A percentile compares a stretch with the other conserved stretches of the same genome.
Conservation (phyloP, 2,329 filamentous ascomycete genomes). For the Penicillium sp. region DNA sequence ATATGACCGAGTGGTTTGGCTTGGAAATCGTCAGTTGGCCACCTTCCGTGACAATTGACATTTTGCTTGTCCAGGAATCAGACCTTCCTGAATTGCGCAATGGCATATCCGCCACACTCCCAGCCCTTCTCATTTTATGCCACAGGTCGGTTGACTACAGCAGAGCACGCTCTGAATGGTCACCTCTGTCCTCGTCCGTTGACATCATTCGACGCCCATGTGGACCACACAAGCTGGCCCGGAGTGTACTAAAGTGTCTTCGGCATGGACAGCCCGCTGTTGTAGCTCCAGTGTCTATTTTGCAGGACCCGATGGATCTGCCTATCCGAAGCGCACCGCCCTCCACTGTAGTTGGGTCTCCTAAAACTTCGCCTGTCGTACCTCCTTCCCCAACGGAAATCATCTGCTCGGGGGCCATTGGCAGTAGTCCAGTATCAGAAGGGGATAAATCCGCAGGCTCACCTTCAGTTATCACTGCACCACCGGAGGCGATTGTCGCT, state of each 20-base stretch:
- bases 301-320: conserved; percentile 16
- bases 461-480: conserved; percentile 7
- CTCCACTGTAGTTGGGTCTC: not conserved
- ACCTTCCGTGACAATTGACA: conserved; percentile 28
- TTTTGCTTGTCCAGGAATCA: conserved; percentile 37
- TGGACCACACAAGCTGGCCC: conserved; percentile 44
- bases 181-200: conserved; percentile 32
- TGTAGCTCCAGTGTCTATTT: conserved; percentile 11
- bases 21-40: conserved; percentile 36
- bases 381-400: not conserved
- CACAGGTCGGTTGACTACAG: conserved; percentile 38
- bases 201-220: conserved; percentile 42
- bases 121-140: conserved; percentile 40
- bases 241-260: conserved; percentile 34
- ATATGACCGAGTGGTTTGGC: conserved; percentile 39
- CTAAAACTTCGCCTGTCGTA: not conserved
- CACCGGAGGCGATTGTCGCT: conserved; percentile 9
- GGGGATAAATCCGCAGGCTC: not conserved
- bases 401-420: not conserved
- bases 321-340: conserved; percentile 8
- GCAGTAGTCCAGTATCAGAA: not conserved
- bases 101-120: conserved; percentile 18
- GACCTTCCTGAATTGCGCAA: conserved; percentile 25
- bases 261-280: conserved; percentile 15
- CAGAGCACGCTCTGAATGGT: conserved; percentile 28